Conservation (phyloP, 768 basidiomycete genomes). For the Trametes elegans region DNA sequence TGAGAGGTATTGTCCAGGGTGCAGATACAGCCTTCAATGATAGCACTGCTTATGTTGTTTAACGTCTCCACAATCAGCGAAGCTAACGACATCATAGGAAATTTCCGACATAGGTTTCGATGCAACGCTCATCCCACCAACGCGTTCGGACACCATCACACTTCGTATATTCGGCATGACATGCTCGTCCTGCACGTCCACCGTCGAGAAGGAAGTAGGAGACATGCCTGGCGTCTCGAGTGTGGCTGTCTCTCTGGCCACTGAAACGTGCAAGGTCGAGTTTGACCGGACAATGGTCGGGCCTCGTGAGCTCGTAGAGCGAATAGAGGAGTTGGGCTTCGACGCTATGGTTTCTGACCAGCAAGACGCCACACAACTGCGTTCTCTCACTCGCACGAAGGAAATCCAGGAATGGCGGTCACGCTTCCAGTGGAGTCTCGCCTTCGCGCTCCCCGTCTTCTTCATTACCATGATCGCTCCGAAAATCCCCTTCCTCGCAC, state of each 20-base stretch:
- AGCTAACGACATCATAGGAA: slow-evolving; percentile 49
- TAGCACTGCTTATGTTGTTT: not conserved
- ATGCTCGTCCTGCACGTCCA: slow-evolving; percentile 75
- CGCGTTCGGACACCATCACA: slow-evolving; percentile 63
- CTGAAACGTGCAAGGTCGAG: slow-evolving; percentile 69
- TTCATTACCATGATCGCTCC: slow-evolving; percentile 85
- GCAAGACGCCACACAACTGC: slow-evolving; percentile 78
- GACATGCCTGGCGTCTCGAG: slow-evolving; percentile 69
- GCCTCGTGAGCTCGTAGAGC: slow-evolving; percentile 85
- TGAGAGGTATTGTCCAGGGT: too few relatives aligned
- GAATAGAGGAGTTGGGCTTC: slow-evolving; percentile 86
- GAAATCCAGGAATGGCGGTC: slow-evolving; percentile 89
- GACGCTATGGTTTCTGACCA: slow-evolving; percentile 84
- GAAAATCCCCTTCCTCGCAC: slow-evolving; percentile 57
- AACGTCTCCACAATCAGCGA: not conserved
- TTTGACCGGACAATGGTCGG: slow-evolving; percentile 75
- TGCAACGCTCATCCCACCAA: slow-evolving; percentile 69
- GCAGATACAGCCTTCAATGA: not conserved
- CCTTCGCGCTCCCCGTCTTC: slow-evolving; percentile 93
- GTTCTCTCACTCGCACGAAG: slow-evolving; percentile 82
- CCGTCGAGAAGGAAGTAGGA: slow-evolving; percentile 69
- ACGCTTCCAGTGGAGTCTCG: slow-evolving; percentile 69
- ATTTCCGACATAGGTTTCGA: slow-evolving; percentile 93
- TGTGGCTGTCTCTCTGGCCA: slow-evolving; percentile 72
- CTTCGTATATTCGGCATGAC: slow-evolving; percentile 92